A percentile compares a stretch with the other conserved stretches of the same genome.
Evolutionary conservation across 768 basidiomycete genomes (phyloP).

Genomic region (Paxillus involutus): DNA sequence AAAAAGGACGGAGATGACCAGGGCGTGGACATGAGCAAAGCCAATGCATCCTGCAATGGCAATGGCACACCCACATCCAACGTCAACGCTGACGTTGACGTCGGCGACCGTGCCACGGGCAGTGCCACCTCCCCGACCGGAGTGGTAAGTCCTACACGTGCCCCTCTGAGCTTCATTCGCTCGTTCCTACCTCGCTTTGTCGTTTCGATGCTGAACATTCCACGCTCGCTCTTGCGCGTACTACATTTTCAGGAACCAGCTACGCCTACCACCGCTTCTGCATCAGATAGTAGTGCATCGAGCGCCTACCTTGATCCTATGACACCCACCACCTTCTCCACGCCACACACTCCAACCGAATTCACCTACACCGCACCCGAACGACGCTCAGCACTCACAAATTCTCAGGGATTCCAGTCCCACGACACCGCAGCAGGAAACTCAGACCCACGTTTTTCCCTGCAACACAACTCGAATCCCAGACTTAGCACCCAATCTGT

Average conservation of each 20-base stretch:
- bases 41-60: not conserved
- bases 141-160: slow-evolving; percentile 30
- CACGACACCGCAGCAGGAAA: not conserved
- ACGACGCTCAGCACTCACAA: not conserved
- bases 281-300: not conserved
- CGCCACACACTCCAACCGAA: slow-evolving; percentile 35
- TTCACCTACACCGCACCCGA: slow-evolving; percentile 39
- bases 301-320: slow-evolving; percentile 28
- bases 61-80: slow-evolving; percentile 2
- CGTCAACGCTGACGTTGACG: not conserved
- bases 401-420: not conserved
- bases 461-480: slow-evolving; percentile 5
- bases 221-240: slow-evolving; percentile 26
- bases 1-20: slow-evolving; percentile 20
- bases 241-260: slow-evolving; percentile 24
- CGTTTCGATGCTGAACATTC: slow-evolving; percentile 30
- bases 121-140: slow-evolving; percentile 17
- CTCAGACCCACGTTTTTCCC: slow-evolving; percentile 4
- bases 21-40: not conserved
- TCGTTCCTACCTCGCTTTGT: slow-evolving; percentile 26
- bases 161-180: slow-evolving; percentile 18
- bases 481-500: slow-evolving; percentile 25
- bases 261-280: not conserved
- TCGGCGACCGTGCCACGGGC: slow-evolving; percentile 1
- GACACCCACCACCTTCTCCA: slow-evolving; percentile 37